Evolutionary conservation across 73 alveolate genomes (phyloP).

Genomic region (Tetrahymena elliotti): DNA sequence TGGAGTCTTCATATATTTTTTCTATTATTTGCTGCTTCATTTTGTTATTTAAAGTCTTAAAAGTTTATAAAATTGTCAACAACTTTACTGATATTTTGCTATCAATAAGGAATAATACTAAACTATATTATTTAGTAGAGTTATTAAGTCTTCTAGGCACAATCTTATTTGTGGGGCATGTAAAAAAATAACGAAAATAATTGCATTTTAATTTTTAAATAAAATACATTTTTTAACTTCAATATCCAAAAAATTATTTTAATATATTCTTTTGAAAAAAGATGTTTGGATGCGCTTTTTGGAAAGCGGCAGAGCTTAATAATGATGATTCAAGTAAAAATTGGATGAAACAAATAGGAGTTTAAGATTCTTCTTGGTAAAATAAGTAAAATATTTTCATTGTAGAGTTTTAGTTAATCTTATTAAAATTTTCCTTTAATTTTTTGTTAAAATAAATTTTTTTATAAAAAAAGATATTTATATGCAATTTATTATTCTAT

Average conservation of each 20-base stretch:
- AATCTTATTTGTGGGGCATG: background rate
- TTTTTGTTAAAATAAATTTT: too few relatives aligned
- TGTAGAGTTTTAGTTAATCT: background rate
- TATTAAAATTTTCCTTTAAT: background rate
- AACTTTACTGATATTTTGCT: background rate
- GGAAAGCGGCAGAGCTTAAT: background rate
- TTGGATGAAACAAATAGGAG: background rate
- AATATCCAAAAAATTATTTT: too few relatives aligned
- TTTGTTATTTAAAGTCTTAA: background rate
- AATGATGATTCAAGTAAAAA: background rate
- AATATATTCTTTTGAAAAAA: too few relatives aligned
- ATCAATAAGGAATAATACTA: background rate
- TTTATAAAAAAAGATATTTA: background rate
- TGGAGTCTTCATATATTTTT: background rate
- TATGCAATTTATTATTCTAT: constrained; percentile 31
- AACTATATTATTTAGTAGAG: background rate
- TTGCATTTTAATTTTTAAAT: too few relatives aligned
- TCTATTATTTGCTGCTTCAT: background rate
- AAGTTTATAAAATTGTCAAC: background rate
- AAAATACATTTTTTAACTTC: too few relatives aligned
- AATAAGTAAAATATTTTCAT: background rate
- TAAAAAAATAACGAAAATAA: background rate
- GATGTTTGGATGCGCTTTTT: background rate
- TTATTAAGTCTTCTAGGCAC: background rate
- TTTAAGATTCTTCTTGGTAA: background rate